Evolutionary conservation across 1,284 basidiomycete species (phyloP).

Genomic region (Cystobasidium sp.): DNA sequence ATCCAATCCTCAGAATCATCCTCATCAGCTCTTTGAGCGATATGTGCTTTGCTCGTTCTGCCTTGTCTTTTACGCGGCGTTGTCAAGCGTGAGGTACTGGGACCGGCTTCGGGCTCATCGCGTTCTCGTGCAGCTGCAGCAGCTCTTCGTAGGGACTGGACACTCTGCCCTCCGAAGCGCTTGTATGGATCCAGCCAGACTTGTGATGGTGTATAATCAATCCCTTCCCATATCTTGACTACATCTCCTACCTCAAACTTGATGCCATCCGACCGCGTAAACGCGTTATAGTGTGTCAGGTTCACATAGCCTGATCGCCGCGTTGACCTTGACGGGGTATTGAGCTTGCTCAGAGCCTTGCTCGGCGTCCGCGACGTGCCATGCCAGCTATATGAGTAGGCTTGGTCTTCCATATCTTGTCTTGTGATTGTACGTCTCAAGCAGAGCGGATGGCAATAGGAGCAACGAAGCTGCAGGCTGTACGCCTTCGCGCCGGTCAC

Average conservation of each 20-base stretch:
- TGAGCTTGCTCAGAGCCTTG: constrained; percentile 1
- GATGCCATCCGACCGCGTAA: constrained; percentile 37
- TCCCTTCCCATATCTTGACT: constrained; percentile 36
- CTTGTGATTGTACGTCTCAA: background rate
- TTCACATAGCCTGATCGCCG: constrained; percentile 40
- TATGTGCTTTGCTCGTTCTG: constrained; percentile 29
- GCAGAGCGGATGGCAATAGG: background rate
- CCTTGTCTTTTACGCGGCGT: constrained; percentile 8
- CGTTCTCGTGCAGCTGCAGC: background rate
- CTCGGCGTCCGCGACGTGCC: constrained; percentile 31
- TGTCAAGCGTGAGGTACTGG: constrained; percentile 3
- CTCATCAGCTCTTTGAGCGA: constrained; percentile 28
- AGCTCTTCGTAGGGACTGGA: constrained; percentile 13
- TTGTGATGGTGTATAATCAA: constrained; percentile 28
- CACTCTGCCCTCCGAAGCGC: constrained; percentile 23
- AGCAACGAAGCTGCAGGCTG: too few relatives aligned
- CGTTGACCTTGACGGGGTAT: constrained; percentile 38
- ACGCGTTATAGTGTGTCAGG: constrained; percentile 42
- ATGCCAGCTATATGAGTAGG: constrained; percentile 36
- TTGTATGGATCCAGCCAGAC: constrained; percentile 42
- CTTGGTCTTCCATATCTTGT: constrained; percentile 11
- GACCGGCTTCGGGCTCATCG: constrained; percentile 6
- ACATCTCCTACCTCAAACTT: constrained; percentile 42
- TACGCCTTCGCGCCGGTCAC: too few relatives aligned
- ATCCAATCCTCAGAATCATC: constrained; percentile 36